A percentile compares a stretch with the other conserved stretches of the same genome.
phyloP scores from a whole-genome alignment of 2,329 filamentous ascomycete genomes.

The Dryadomyces quercivorus region DNA sequence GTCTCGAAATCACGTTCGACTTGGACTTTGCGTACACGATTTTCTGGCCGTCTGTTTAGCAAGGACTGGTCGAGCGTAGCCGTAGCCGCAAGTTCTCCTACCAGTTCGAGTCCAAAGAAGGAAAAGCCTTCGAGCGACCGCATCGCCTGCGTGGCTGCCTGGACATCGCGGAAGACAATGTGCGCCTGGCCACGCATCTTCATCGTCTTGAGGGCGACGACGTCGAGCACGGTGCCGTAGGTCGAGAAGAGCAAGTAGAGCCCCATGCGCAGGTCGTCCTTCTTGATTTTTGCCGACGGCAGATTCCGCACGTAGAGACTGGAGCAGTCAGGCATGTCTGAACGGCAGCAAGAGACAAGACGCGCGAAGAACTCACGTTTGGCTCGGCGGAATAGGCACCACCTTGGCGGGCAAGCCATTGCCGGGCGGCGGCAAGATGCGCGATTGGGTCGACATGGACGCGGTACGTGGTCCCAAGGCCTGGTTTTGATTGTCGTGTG shows the following conservation, averaged over 20 bases:
- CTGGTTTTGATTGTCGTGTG: background rate
- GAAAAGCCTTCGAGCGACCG: conserved; percentile 73
- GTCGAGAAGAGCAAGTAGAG: conserved; percentile 92
- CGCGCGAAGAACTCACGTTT: conserved; percentile 46
- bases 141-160: conserved; percentile 91
- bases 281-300: conserved; percentile 75
- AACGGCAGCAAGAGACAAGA: background rate
- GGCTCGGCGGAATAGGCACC: conserved; percentile 52
- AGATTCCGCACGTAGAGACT: conserved; percentile 87
- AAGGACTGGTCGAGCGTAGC: background rate
- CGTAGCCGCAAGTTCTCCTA: conserved; percentile 27
- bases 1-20: conserved; percentile 77
- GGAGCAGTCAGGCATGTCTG: conserved; percentile 14
- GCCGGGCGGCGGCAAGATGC: conserved; percentile 15
- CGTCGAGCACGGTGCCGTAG: conserved; percentile 83
- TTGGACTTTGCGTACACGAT: conserved; percentile 85
- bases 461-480: background rate
- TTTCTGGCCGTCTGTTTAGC: conserved; percentile 40
- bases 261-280: conserved; percentile 71
- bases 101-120: conserved; percentile 77
- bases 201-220: conserved; percentile 76
- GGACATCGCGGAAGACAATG: conserved; percentile 76
- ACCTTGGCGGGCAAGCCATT: conserved; percentile 26
- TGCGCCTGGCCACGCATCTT: conserved; percentile 97
- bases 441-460: conserved; percentile 21